phyloP scores from a whole-genome alignment of 495 filamentous ascomycete species.

The Ramalina intermedia region DNA sequence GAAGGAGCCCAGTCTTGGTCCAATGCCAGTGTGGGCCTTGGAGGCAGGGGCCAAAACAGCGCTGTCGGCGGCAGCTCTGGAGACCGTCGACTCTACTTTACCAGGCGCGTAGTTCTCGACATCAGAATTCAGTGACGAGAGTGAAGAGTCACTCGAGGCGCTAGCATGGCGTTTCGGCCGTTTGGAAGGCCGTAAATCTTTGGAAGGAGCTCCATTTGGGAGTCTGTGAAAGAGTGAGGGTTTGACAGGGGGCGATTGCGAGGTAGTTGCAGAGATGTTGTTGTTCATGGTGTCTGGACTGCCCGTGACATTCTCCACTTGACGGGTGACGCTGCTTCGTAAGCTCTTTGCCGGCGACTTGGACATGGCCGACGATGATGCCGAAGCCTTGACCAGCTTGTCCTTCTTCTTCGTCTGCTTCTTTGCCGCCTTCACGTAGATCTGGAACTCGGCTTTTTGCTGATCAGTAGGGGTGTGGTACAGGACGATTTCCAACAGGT shows the following conservation, averaged over 20 bases:
- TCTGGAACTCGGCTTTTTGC: slow-evolving; percentile 26
- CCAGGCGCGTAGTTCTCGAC: slow-evolving; percentile 13
- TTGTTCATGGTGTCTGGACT: slow-evolving; percentile 6
- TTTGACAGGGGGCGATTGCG: slow-evolving; percentile 11
- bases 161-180: slow-evolving; percentile 17
- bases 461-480: slow-evolving; percentile 24
- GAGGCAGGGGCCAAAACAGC: background rate
- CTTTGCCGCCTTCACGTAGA: slow-evolving; percentile 24
- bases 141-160: slow-evolving; percentile 25
- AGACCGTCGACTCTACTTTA: slow-evolving; percentile 2
- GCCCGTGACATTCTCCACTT: slow-evolving; percentile 11
- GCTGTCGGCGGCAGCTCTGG: background rate
- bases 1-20: slow-evolving; percentile 9
- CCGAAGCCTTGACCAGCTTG: background rate
- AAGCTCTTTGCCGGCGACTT: slow-evolving; percentile 22
- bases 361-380: slow-evolving; percentile 5
- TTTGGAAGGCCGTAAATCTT: slow-evolving; percentile 10
- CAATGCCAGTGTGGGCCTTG: background rate
- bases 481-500: slow-evolving; percentile 28
- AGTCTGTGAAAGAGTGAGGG: slow-evolving; percentile 1
- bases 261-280: background rate
- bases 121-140: slow-evolving; percentile 25
- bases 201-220: slow-evolving; percentile 6
- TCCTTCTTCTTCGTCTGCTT: slow-evolving; percentile 14
- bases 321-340: slow-evolving; percentile 24